A percentile compares a stretch with the other conserved stretches of the same genome.
These are phyloP conservation scores for Acmispon strigosus DNA, from an alignment of 306 rosid genomes.

Conservation along the genomic window DNA sequence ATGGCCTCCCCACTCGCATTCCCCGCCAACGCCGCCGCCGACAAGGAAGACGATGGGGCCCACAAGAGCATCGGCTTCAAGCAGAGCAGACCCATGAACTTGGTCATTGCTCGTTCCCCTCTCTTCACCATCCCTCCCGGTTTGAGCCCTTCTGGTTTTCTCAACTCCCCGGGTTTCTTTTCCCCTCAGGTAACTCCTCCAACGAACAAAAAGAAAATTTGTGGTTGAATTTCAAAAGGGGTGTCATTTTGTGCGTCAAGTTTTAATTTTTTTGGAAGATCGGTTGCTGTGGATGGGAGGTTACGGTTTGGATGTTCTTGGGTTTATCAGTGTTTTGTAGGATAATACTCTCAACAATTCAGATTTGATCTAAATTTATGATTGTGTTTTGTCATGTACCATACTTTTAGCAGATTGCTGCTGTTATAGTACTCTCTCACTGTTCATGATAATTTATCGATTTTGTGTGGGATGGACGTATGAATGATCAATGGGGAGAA, in stretches of 20 bases:
- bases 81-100: constrained; percentile 78
- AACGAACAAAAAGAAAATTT: background rate
- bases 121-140: constrained; percentile 80
- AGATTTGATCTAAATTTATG: constrained; percentile 13
- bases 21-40: background rate
- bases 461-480: background rate
- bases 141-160: constrained; percentile 82
- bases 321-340: background rate
- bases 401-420: background rate
- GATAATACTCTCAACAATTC: background rate
- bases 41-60: constrained; percentile 34
- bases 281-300: background rate
- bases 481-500: background rate
- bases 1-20: constrained; percentile 86
- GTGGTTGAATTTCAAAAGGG: background rate
- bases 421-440: background rate
- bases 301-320: background rate
- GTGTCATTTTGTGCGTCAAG: background rate
- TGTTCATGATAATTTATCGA: background rate
- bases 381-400: background rate
- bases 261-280: constrained; percentile 2
- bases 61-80: constrained; percentile 53
- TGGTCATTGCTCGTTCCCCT: constrained; percentile 68
- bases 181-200: constrained; percentile 63
- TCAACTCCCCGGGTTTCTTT: constrained; percentile 91